Conservation (phyloP, 371 early-diverging fungal species). For the Circinella minor region DNA sequence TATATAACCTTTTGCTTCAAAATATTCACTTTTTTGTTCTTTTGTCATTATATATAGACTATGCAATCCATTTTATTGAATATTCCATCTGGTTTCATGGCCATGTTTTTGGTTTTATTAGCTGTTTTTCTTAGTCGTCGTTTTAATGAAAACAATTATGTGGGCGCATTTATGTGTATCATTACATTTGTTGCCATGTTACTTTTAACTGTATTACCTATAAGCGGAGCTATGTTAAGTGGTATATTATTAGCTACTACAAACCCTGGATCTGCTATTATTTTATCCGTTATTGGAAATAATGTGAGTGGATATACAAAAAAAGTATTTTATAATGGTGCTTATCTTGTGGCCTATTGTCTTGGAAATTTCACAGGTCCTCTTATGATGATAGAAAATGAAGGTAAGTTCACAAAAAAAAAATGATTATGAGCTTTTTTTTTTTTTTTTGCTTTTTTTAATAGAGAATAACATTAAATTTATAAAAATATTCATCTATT, state of each 20-base stretch:
- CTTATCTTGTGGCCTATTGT: conserved; percentile 25
- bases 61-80: conserved; percentile 19
- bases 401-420: neutral
- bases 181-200: conserved; percentile 27
- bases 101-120: conserved; percentile 17
- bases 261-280: conserved; percentile 19
- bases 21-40: no score
- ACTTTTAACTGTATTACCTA: conserved; percentile 27
- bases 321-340: conserved; percentile 21
- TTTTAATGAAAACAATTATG: conserved; percentile 27
- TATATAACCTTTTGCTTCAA: no score
- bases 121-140: conserved; percentile 16
- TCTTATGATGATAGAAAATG: conserved; percentile 18
- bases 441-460: no score
- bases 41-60: neutral
- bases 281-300: conserved; percentile 16
- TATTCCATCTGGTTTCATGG: conserved; percentile 1
- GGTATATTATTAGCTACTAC: conserved; percentile 27
- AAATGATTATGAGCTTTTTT: no score
- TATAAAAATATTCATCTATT: no score
- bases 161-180: conserved; percentile 12
- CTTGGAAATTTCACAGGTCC: conserved; percentile 26
- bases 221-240: conserved; percentile 17
- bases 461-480: no score
- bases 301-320: conserved; percentile 19